These are phyloP conservation scores for Tieghemostelium lacteum DNA, from an alignment of 78 protist species.

Conservation along the genomic window DNA sequence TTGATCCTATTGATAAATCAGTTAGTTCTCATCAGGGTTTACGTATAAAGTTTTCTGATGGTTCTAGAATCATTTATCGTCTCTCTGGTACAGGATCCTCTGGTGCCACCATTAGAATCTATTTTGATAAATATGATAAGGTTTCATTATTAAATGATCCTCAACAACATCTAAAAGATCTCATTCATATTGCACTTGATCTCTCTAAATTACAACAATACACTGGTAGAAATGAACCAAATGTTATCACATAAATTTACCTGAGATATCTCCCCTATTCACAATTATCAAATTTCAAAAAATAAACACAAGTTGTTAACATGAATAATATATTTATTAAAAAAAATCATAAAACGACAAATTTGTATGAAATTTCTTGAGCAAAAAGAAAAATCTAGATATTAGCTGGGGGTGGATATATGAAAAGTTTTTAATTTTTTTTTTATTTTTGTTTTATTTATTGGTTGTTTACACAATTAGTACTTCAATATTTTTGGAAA, in stretches of 20 bases:
- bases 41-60: constrained; percentile 89
- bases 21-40: constrained; percentile 91
- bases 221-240: constrained; percentile 92
- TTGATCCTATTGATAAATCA: constrained; percentile 93
- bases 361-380: too few species aligned
- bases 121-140: constrained; percentile 90
- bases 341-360: too few species aligned
- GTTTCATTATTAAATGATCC: constrained; percentile 14
- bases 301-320: too few species aligned
- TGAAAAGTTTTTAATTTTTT: too few species aligned
- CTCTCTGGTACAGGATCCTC: constrained; percentile 95
- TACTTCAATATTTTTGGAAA: background rate
- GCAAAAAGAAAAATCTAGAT: too few species aligned
- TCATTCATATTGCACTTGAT: constrained; percentile 75
- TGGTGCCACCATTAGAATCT: constrained; percentile 98
- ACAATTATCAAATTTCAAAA: too few species aligned
- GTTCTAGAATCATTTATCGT: constrained; percentile 94
- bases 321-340: too few species aligned
- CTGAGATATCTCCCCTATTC: too few species aligned
- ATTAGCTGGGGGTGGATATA: too few species aligned
- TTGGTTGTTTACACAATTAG: too few species aligned
- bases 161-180: constrained; percentile 75
- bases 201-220: constrained; percentile 68
- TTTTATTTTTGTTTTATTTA: too few species aligned
- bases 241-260: constrained; percentile 95